Evolutionary conservation across 495 filamentous ascomycete species (phyloP), one percentile per base, ranked within the genome.

Genomic region (Penicillium arizonense): DNA sequence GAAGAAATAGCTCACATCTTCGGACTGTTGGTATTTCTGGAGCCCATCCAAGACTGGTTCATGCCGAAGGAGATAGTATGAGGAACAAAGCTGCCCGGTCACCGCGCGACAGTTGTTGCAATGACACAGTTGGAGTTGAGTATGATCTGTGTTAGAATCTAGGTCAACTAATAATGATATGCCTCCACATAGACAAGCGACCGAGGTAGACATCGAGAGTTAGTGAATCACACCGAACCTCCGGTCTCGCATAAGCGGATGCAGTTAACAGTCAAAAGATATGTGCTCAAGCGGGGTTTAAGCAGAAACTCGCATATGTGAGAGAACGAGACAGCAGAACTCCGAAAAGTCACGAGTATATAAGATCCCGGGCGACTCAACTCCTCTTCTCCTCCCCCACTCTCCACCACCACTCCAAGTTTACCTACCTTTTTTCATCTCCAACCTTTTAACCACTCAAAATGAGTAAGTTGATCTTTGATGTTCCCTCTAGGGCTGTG

Each of bases 31-130:
- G 55, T 87, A 89, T 32, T 62, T 57, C 10, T 58, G 69, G 8
- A 86, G 67, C 1, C 64, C 63, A 10, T 69, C 51, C 4, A 78
- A 55, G 5, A 58, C 67, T 1, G 70, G 64, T 5, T 55, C 48
- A 37, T 55, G 57, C 65, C 67, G 62, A 44, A 82, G 57, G 10
- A 64, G 47, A 26, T 78, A 68, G 54, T 84, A 84, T 2, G 79
- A 78, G 21, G 75, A 74, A 49, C 71, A 82, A 5, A 88, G 71
- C 9, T 80, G 70, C 21, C 87, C 87, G 12, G 79, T 79, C 8
- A 73, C 65, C 33, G 78, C 75, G 28, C 86, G 82, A 65, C 85
- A 90, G 33, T 64, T 74, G 53, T 64, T 58, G 72, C 87, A 90
- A 59, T 88, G 86, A 65, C 87, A 91, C 50, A 90, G 58, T 35